phyloP scores from a whole-genome alignment of 1,284 basidiomycete genomes.

The Thelephora terrestris region DNA sequence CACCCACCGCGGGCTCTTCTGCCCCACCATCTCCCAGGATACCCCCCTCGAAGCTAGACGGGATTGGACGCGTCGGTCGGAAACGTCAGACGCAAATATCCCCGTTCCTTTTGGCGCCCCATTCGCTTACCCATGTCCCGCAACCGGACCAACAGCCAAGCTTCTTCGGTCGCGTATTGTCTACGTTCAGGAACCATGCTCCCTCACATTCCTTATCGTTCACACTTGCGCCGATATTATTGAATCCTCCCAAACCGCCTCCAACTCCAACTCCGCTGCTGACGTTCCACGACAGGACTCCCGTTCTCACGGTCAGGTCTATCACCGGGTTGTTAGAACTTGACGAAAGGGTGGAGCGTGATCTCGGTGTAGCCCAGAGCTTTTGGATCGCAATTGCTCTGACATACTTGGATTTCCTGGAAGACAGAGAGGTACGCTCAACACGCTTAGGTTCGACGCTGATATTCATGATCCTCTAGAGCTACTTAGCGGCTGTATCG shows the following conservation, averaged over 20 bases:
- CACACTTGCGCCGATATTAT: slow-evolving; percentile 38
- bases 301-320: slow-evolving; percentile 47
- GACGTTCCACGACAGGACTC: slow-evolving; percentile 61
- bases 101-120: slow-evolving; percentile 53
- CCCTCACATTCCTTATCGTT: slow-evolving; percentile 61
- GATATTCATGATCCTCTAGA: slow-evolving; percentile 11
- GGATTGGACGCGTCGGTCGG: slow-evolving; percentile 15
- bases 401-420: slow-evolving; percentile 65
- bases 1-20: slow-evolving; percentile 32
- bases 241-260: slow-evolving; percentile 14
- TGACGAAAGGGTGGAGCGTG: slow-evolving; percentile 42
- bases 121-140: slow-evolving; percentile 31
- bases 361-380: slow-evolving; percentile 58
- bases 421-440: slow-evolving; percentile 53
- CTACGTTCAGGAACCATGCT: slow-evolving; percentile 41
- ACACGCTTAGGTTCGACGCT: background rate
- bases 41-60: slow-evolving; percentile 29
- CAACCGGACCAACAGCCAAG: slow-evolving; percentile 27
- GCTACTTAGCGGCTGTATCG: slow-evolving; percentile 19
- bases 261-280: slow-evolving; percentile 37
- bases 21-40: slow-evolving; percentile 34
- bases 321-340: slow-evolving; percentile 55
- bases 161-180: slow-evolving; percentile 47
- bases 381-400: slow-evolving; percentile 69
- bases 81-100: slow-evolving; percentile 30